phyloP scores from a whole-genome alignment of 148 eudicot genomes.

The Spergularia bocconei region DNA sequence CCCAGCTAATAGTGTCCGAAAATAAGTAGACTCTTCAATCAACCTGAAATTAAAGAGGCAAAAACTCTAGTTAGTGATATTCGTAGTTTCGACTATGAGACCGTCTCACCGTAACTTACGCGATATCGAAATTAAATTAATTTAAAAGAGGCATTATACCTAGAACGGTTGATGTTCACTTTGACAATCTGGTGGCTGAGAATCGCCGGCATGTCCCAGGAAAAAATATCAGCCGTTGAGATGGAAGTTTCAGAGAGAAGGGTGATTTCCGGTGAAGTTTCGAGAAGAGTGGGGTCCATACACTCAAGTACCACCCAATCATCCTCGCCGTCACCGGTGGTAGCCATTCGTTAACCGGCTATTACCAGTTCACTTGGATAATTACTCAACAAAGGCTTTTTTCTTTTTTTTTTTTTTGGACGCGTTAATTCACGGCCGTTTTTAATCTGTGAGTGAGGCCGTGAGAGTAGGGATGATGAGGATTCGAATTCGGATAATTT shows the following conservation, averaged over 20 bases:
- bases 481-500: too few relatives aligned
- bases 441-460: too few relatives aligned
- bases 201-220: constrained; percentile 52
- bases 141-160: constrained; percentile 21
- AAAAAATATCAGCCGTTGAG: constrained; percentile 46
- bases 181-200: constrained; percentile 42
- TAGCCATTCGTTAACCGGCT: not conserved
- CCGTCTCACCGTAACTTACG: too few relatives aligned
- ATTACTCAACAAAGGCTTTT: too few relatives aligned
- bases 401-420: too few relatives aligned
- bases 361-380: too few relatives aligned
- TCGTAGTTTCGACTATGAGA: too few relatives aligned
- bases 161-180: constrained; percentile 46
- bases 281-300: constrained; percentile 21
- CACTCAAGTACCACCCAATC: constrained; percentile 31
- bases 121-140: not conserved
- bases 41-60: constrained; percentile 45
- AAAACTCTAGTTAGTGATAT: too few relatives aligned
- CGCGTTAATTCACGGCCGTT: too few relatives aligned
- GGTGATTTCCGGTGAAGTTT: constrained; percentile 2
- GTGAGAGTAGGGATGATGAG: too few relatives aligned
- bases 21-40: constrained; percentile 58
- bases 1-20: constrained; percentile 62
- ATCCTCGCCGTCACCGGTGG: constrained; percentile 10
- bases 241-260: constrained; percentile 29